Evolutionary conservation across 2,329 filamentous ascomycete species (phyloP).

Genomic region (Penicillium palitans): DNA sequence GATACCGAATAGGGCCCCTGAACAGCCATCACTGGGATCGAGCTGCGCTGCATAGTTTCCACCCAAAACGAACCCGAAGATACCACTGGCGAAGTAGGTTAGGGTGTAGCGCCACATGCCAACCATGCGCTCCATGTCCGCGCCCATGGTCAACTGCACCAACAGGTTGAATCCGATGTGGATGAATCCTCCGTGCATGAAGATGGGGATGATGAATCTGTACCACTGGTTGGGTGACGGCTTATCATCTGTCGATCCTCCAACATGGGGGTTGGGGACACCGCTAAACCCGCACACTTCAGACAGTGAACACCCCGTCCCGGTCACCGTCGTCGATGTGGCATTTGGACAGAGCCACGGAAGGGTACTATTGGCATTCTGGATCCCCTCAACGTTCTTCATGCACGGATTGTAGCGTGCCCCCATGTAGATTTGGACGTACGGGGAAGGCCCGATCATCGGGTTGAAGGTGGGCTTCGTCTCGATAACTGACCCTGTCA

Average conservation of each 20-base stretch:
- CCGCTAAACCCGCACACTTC: constrained; percentile 82
- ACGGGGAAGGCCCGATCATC: constrained; percentile 92
- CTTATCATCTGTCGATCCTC: constrained; percentile 53
- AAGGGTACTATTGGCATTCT: constrained; percentile 38
- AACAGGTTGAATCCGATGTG: constrained; percentile 97
- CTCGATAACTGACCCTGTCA: constrained; percentile 69
- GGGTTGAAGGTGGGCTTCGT: constrained; percentile 87
- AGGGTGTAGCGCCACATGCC: constrained; percentile 84
- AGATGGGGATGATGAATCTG: constrained; percentile 93
- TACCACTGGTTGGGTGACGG: constrained; percentile 90
- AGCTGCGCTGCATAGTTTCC: constrained; percentile 86
- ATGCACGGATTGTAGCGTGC: constrained; percentile 91
- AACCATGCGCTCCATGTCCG: constrained; percentile 90
- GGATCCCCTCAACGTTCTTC: constrained; percentile 63
- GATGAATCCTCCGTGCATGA: constrained; percentile 88
- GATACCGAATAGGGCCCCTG: constrained; percentile 86
- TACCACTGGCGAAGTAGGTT: constrained; percentile 87
- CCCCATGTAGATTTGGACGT: constrained; percentile 95
- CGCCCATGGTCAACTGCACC: constrained; percentile 82
- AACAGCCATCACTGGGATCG: constrained; percentile 83
- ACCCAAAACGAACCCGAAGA: constrained; percentile 93
- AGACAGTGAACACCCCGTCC: constrained; percentile 64
- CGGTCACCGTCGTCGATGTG: constrained; percentile 56
- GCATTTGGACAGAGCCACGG: constrained; percentile 80
- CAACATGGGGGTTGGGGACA: constrained; percentile 63